A percentile compares a stretch with the other conserved stretches of the same genome.
phyloP scores from a whole-genome alignment of 495 filamentous ascomycete species.

The Parachaetomium inaequale region DNA sequence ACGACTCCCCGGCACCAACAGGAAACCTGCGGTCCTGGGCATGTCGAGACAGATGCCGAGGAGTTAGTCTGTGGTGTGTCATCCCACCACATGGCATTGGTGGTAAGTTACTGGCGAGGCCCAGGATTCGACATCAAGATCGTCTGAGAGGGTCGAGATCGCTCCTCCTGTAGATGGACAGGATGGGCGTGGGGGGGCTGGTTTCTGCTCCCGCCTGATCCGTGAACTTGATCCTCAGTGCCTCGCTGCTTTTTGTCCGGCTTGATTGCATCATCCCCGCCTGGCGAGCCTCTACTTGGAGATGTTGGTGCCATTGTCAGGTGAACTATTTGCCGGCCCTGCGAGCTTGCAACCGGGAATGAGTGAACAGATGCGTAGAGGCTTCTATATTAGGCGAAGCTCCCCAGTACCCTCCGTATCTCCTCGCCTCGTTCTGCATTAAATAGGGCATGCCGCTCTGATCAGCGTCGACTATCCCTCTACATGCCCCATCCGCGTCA shows the following conservation, averaged over 20 bases:
- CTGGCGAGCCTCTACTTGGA: background rate
- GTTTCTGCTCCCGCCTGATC: background rate
- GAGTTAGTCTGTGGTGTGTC: slow-evolving; percentile 1
- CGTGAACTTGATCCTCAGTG: background rate
- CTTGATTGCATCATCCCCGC: background rate
- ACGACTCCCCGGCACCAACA: slow-evolving; percentile 1
- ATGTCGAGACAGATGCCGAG: slow-evolving; percentile 7
- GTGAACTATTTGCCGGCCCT: background rate
- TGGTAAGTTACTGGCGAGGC: background rate
- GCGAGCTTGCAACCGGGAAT: background rate
- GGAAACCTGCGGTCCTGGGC: background rate
- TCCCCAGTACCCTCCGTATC: background rate
- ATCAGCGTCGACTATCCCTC: background rate
- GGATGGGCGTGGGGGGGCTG: too few relatives aligned
- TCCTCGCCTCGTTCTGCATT: background rate
- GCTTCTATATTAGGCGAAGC: background rate
- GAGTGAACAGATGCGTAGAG: background rate
- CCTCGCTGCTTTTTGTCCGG: background rate
- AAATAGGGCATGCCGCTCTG: background rate
- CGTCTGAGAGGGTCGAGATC: too few relatives aligned
- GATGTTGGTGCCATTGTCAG: background rate
- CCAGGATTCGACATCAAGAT: background rate
- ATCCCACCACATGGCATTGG: background rate
- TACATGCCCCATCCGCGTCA: background rate
- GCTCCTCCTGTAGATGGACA: background rate